Evolutionary conservation across 2,329 filamentous ascomycete genomes (phyloP), one percentile per base, ranked within the genome.

Genomic region (Neospermospora avenae): DNA sequence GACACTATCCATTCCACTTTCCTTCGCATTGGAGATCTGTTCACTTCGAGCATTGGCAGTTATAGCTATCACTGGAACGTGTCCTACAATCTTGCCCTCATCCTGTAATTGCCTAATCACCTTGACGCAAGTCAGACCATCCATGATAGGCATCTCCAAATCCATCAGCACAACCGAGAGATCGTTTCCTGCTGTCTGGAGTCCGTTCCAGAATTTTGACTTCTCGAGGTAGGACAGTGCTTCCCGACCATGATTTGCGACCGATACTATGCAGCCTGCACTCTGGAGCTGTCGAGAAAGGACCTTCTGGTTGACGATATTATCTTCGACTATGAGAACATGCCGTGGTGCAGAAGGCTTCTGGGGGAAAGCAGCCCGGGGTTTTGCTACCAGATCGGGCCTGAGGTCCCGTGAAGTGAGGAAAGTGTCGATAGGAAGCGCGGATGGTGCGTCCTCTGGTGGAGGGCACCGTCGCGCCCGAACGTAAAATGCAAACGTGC

Each of bases 401-500:
- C 42, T 48, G 18, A 34, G 20, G 34, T 22, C 37, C n/a, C 54
- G 31, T 13, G 42, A 31, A 7, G 48, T 18, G 46, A 58, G 45
- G 4, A 58, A 52, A 1, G 37, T 22, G 16, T 55, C 44, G n/a
- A 61, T n/a, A 28, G 58, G 28, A 13, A 57, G 58, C 6, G 51
- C 28, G 18, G 54, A 37, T 45, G 37, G 22, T 14, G 55, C 46
- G 2, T 6, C 34, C 14, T 25, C 46, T 25, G 60, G 58, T 11
- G 60, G 34, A 4, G 20, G 28, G 22, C 64, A 66, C 3, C 63
- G 60, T 3, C 64, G 59, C 16, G 63, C 58, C 14, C 49, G 55
- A 60, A 91, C 82, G 71, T 89, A 91, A 71, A 93, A 91, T 0
- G 85, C 85, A 73, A 92, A 92, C 0, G 84, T 90, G 63, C 85